Percentiles rank a stretch among this genome's conserved stretches.
Conservation (phyloP, 805 yeast genomes). For the Kodamaea jinghongensis region DNA sequence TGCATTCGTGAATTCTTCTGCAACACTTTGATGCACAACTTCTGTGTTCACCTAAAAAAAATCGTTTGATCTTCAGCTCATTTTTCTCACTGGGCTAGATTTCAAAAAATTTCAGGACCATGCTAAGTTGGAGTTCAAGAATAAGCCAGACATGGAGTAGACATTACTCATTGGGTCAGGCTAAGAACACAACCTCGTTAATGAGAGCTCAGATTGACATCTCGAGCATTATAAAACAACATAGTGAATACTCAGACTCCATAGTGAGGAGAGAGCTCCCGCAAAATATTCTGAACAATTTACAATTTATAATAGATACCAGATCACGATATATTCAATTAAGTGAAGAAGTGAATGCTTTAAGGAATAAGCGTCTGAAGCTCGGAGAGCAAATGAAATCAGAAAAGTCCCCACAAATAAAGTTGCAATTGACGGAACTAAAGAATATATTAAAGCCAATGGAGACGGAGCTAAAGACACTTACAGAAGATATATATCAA, state of each 20-base stretch:
- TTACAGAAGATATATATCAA: constrained; percentile 36
- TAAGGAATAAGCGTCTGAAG: constrained; percentile 27
- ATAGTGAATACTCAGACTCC: constrained; percentile 23
- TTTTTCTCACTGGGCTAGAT: background rate
- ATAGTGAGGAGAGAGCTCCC: constrained; percentile 27
- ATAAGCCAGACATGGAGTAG: too few species aligned
- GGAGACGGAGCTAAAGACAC: constrained; percentile 20
- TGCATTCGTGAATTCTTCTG: too few species aligned
- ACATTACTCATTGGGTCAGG: too few species aligned
- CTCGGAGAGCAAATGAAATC: constrained; percentile 24
- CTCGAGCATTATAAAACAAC: constrained; percentile 19
- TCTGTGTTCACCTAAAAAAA: too few species aligned
- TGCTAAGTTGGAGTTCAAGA: background rate
- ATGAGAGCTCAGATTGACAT: constrained; percentile 26
- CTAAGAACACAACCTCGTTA: constrained; percentile 14
- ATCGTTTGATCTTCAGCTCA: too few species aligned
- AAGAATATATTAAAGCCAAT: constrained; percentile 26
- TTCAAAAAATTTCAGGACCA: background rate
- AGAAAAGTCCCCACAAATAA: constrained; percentile 11
- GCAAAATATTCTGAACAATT: constrained; percentile 13
- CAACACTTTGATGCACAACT: too few species aligned
- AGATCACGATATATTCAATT: constrained; percentile 24
- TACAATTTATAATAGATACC: constrained; percentile 26
- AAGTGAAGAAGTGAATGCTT: constrained; percentile 20
- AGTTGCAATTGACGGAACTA: constrained; percentile 19